These are phyloP conservation scores for Mycena sp. DNA, from an alignment of 1,284 basidiomycete species.

Conservation along the genomic window DNA sequence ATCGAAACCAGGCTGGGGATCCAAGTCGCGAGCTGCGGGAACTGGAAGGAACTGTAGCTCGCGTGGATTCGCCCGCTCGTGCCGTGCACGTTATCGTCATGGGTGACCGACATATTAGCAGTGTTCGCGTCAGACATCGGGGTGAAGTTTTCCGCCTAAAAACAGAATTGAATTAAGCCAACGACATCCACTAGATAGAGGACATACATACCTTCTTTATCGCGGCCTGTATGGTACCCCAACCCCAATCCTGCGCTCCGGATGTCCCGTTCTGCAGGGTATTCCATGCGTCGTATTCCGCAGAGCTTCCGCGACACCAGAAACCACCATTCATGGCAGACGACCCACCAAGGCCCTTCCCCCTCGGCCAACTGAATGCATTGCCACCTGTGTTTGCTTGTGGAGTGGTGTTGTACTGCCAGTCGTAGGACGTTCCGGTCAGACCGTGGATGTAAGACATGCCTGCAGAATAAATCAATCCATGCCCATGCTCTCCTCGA, in stretches of 20 bases:
- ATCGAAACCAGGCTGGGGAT: conserved; percentile 53
- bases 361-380: conserved; percentile 61
- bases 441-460: conserved; percentile 58
- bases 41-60: conserved; percentile 36
- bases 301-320: conserved; percentile 35
- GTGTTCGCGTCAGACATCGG: conserved; percentile 26
- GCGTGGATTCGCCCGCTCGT: conserved; percentile 28
- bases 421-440: conserved; percentile 65
- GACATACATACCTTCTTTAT: conserved; percentile 55
- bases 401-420: conserved; percentile 64
- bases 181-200: no score
- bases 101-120: conserved; percentile 13
- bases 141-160: conserved; percentile 27
- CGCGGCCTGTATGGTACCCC: conserved; percentile 58
- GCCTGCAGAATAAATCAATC: conserved; percentile 34
- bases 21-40: conserved; percentile 47
- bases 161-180: no score
- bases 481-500: background rate
- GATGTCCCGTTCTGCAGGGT: conserved; percentile 23
- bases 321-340: conserved; percentile 70
- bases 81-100: conserved; percentile 26
- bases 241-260: conserved; percentile 57
- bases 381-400: conserved; percentile 56
- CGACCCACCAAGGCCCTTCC: conserved; percentile 76
- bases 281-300: conserved; percentile 67